Base-by-base conservation (phyloP, 371 early-diverging fungal species). In the Lichtheimia corymbifera region DNA sequence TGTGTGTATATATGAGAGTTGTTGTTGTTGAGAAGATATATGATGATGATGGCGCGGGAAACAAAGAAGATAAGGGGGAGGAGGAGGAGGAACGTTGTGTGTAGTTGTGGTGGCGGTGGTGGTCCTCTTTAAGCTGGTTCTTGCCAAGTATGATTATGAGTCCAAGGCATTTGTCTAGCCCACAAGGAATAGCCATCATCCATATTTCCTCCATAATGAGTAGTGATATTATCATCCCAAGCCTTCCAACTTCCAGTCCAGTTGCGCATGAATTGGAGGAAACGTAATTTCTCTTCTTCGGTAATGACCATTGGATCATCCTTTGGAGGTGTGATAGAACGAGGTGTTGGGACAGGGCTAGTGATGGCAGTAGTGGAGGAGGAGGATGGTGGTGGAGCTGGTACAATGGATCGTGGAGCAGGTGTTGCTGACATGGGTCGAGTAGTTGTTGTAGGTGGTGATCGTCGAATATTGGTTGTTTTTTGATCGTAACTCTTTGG, bases 211-310 rank as follows among this genome's bases (percentile, higher is more conserved):
- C 28, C 54, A 47, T 18, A 22, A n/a, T n/a, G 18, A 7, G 47
- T 47, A n/a, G 47, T 47, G 41, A 35, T 40, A 27, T 15, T 58
- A 14, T 22, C 30, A 42, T 65, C 62, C 74, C 74, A 73, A 15
- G 62, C 65, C 30, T 67, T 65, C 70, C 64, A 75, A 44, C 75
- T 71, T 58, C 79, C 76, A 42, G 79, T 79, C 79, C 79, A 79
- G n/a, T 42, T 65, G 40, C 74, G 74, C 56, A 79, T 70, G 55
- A 79, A 79, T 18, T 73, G 65, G 24, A 79, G 55, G 60, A 79
- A 79, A 3, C 76, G 70, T 17, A 58, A 45, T 49, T 76, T 79
- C 51, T 79, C 79, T 60, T 76, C 74, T 50, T 79, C 74, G 15
- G 72, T 72, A 7, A 73, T 68, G 25, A 66, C 58, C 12, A 66